These are phyloP conservation scores for Pseudogymnoascus sp. DNA, from an alignment of 2,329 filamentous ascomycete species.

Conservation along the genomic window DNA sequence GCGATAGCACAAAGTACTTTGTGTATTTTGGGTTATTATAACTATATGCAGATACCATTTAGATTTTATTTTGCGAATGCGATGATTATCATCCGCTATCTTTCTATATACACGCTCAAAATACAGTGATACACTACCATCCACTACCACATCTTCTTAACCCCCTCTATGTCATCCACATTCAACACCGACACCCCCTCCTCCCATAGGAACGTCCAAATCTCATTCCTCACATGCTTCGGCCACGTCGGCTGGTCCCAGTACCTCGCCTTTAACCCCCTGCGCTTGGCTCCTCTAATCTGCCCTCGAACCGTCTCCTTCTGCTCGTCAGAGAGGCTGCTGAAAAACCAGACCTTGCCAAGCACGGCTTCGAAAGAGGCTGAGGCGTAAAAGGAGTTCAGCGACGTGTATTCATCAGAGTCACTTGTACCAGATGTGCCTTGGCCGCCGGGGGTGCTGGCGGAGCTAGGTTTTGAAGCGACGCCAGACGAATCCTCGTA, in stretches of 20 bases:
- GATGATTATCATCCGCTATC: not conserved
- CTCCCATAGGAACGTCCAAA: constrained; percentile 48
- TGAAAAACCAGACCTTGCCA: constrained; percentile 38
- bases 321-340: constrained; percentile 39
- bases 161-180: constrained; percentile 41
- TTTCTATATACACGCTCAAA: not conserved
- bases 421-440: constrained; percentile 34
- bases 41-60: constrained; percentile 4
- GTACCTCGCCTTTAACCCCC: constrained; percentile 49
- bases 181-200: constrained; percentile 54
- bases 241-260: constrained; percentile 55
- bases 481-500: constrained; percentile 21
- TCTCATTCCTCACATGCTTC: constrained; percentile 40
- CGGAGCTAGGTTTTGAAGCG: constrained; percentile 14
- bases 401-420: constrained; percentile 34
- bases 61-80: not conserved
- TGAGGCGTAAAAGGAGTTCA: constrained; percentile 61
- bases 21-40: not conserved
- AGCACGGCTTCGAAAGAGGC: constrained; percentile 46
- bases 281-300: constrained; percentile 38
- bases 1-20: not conserved
- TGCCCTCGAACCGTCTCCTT: constrained; percentile 37
- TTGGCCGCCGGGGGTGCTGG: constrained; percentile 28
- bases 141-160: not conserved
- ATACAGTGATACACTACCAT: not conserved